Evolutionary conservation across 768 basidiomycete genomes (phyloP), one percentile per base, ranked within the genome.

Genomic region (Boletus coccyginus): DNA sequence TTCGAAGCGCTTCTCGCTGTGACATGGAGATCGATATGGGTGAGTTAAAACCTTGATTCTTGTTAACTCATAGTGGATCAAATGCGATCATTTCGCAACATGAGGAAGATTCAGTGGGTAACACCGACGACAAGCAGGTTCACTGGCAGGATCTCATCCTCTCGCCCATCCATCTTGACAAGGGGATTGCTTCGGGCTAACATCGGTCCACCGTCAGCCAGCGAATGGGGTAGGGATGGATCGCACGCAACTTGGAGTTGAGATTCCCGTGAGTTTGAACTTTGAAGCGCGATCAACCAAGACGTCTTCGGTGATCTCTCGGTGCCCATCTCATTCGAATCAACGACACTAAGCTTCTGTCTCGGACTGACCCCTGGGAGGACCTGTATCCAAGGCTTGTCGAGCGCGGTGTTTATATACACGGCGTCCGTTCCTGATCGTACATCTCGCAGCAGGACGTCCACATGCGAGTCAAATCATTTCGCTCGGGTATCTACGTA

Each of bases 271-370:
- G 27, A 12, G 12, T 59, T 39, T 35, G 41, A 56, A 56, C 53
- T 61, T 45, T 54, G 61, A 21, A 42, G 61, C 39, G 9, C 46
- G 10, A 48, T 60, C 54, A 31, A 38, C 43, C 59, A 49, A 32
- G 53, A 61, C 12, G 21, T 61, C 42, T 61, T 56, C 59, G 61
- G 56, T 5, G 46, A 62, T 13, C 59, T 61, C 24, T 59, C 60
- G 21, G 21, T 19, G n/a, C 48, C 33, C 60, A 61, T 36, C 60
- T 61, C 32, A 62, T 61, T 24, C 43, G 54, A 5, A 24, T 47
- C 39, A 19, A 27, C 7, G 60, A 62, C 50, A 41, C 62, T 50
- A 62, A 48, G 21, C 31, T 61, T 19, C 12, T 56, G 11, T 61
- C 60, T 35, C 46, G 60, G 35, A n/a, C 2, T 4, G 53, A 61